Base-by-base conservation (phyloP, 2,329 filamentous ascomycete species). In the Parastagonospora avenae region DNA sequence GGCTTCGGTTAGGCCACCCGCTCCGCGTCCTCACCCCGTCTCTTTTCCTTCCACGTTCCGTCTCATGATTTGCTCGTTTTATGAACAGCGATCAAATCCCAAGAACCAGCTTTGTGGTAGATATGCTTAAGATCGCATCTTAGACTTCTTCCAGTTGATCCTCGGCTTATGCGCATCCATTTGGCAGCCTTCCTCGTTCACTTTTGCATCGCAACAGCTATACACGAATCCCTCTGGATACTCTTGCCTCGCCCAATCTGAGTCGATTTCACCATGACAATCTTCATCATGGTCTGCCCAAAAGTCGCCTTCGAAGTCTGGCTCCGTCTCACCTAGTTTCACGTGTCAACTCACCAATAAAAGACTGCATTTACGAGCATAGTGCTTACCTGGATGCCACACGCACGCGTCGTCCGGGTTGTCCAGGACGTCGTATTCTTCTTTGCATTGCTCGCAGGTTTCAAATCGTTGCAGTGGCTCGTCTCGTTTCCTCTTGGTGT, bases 381-480 rank as follows among this genome's bases (percentile, higher is more conserved):
- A 31, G n/a, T 4, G 12, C 12, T 42, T 54, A 59, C 62, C 49
- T 11, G 42, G 39, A 53, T 66, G 61, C 38, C 59, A 61, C 24
- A 19, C n/a, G 32, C 62, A 66, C 39, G 42, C 44, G 2, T 51
- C 48, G 2, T 42, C 36, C 3, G 31, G n/a, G 30, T 61, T 61
- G 3, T 55, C 24, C 4, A 50, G 47, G 8, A 58, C 48, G 37
- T 62, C 60, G 42, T 55, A 63, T 33, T 62, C 55, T 46, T 55
- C 24, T 2, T 58, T 41, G 39, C 60, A 66, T 32, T 62, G 53
- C 12, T 39, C 27, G 36, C 63, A 66, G 5, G 30, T 50, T n/a
- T 35, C 42, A 14, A 41, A 55, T 1, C 48, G 48, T 12, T 30
- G 35, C 11, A 12, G n/a, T 10, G 9, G 9, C 4, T 15, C 11